Evolutionary conservation across 768 basidiomycete species (phyloP), one percentile per base, ranked within the genome.

Genomic region (Boletus tylopilopsis): DNA sequence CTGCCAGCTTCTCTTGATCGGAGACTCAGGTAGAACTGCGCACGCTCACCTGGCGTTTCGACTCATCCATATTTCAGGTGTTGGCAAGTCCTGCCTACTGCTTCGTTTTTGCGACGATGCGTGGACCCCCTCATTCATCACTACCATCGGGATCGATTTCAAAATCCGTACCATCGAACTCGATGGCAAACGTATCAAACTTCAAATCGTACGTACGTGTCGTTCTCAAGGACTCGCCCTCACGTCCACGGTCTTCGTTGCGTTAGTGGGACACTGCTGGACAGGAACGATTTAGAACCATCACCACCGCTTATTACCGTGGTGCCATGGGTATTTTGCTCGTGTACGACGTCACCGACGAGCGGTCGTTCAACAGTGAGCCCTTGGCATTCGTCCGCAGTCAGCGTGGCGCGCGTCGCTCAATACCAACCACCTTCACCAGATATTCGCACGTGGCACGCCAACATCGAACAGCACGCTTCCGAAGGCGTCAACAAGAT

Each of bases 401-500:
- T 55, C 59, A 37, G 58, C 51, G 24, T 46, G 57, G 33, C 23
- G 22, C 23, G 22, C 19, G 18, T 53, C 29, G 6, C 35, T 45
- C 18, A 39, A 21, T 23, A 29, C 9, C 29, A 29, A 29, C 51
- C 6, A 18, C 32, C 50, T 30, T 49, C 2, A 57, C 30, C 63
- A 97, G 95, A 98, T 74, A 94, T 98, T 70, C 90, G 94, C 58
- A 95, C 92, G 57, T 98, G 96, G 96, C 91, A 97, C 70, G 73
- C 87, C 30, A 97, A 97, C 68, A 94, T 98, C 57, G 96, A 98
- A 71, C 95, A 97, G 67, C 94, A 98, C 67, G 96, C 96, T 32
- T 96, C 95, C 2, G 93, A 98, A 58, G 94, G 93, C 32, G 96
- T 98, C 56, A 98, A 98, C 83, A 98, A 98, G 82, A 91, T 99